A percentile compares a stretch with the other conserved stretches of the same genome.
These are phyloP conservation scores for Medicago lupulina DNA, from an alignment of 306 rosid genomes.

Conservation along the genomic window DNA sequence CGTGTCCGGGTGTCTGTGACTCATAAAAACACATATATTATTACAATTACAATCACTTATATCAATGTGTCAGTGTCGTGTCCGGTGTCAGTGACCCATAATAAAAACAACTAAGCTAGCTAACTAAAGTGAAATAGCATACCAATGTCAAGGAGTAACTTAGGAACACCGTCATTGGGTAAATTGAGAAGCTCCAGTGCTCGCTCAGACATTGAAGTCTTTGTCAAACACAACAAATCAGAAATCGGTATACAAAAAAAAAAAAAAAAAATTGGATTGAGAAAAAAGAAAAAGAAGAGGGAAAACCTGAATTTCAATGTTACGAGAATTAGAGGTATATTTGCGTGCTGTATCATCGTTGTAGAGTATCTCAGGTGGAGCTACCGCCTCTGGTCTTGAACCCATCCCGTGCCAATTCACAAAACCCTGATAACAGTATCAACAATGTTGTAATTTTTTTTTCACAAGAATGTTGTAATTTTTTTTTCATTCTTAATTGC, in stretches of 20 bases:
- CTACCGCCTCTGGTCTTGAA: slow-evolving; percentile 78
- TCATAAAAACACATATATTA: no score
- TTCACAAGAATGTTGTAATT: no score
- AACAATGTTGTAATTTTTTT: no score
- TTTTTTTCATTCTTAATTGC: no score
- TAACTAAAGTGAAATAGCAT: neutral
- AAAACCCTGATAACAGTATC: neutral
- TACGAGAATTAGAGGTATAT: slow-evolving; percentile 87
- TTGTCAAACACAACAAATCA: neutral
- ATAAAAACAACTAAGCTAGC: neutral
- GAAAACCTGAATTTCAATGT: slow-evolving; percentile 71
- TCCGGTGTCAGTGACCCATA: no score
- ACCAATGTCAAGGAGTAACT: slow-evolving; percentile 90
- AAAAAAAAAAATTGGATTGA: neutral
- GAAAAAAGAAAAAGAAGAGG: neutral
- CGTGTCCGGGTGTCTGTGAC: no score
- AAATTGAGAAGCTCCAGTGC: slow-evolving; percentile 84
- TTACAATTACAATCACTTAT: no score
- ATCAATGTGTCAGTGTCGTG: no score
- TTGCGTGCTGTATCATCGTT: slow-evolving; percentile 79
- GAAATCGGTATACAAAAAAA: neutral
- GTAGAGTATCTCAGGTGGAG: slow-evolving; percentile 96
- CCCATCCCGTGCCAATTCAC: slow-evolving; percentile 37
- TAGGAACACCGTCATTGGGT: slow-evolving; percentile 76
- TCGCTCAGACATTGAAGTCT: slow-evolving; percentile 67